A percentile compares a stretch with the other conserved stretches of the same genome.
These are phyloP conservation scores for Torrubiellomyces zombiae DNA, from an alignment of 2,329 filamentous ascomycete genomes.

Conservation along the genomic window DNA sequence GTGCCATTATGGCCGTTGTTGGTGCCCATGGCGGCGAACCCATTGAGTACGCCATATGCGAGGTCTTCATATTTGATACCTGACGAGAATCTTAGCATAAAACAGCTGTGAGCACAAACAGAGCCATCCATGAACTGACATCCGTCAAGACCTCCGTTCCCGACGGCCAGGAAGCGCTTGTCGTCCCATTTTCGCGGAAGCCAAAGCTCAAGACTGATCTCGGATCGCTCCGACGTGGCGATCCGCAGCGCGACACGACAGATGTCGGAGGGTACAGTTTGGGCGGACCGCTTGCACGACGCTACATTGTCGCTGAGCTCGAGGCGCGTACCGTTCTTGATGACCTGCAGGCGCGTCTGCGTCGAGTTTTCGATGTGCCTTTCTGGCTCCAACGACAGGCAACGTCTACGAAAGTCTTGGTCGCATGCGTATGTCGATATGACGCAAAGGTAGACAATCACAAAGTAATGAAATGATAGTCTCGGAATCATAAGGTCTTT, in stretches of 20 bases:
- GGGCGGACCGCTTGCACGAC: conserved; percentile 6
- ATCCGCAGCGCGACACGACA: conserved; percentile 7
- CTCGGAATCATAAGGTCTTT: too few species aligned
- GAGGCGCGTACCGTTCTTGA: too few species aligned
- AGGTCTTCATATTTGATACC: conserved; percentile 30
- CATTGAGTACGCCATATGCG: conserved; percentile 23
- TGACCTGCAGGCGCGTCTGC: too few species aligned
- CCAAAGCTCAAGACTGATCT: conserved; percentile 29
- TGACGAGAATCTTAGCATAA: too few species aligned
- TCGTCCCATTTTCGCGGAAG: conserved; percentile 25
- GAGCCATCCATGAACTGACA: conserved; percentile 7
- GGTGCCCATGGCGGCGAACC: conserved; percentile 29
- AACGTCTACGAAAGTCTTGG: too few species aligned
- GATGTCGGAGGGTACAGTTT: conserved; percentile 1
- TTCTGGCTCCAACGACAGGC: too few species aligned
- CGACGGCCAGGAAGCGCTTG: conserved; percentile 25
- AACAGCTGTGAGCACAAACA: too few species aligned
- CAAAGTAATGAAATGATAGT: too few species aligned
- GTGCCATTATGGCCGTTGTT: conserved; percentile 35
- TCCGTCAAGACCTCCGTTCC: conserved; percentile 31
- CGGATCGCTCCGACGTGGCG: conserved; percentile 18
- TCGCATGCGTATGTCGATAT: too few species aligned
- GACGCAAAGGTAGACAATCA: too few species aligned
- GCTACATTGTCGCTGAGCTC: too few species aligned
- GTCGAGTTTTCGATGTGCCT: too few species aligned